Percentiles rank a stretch among this genome's conserved stretches.
Evolutionary conservation across 2,329 filamentous ascomycete species (phyloP).

Genomic region (Sphaerulina vaccinii): DNA sequence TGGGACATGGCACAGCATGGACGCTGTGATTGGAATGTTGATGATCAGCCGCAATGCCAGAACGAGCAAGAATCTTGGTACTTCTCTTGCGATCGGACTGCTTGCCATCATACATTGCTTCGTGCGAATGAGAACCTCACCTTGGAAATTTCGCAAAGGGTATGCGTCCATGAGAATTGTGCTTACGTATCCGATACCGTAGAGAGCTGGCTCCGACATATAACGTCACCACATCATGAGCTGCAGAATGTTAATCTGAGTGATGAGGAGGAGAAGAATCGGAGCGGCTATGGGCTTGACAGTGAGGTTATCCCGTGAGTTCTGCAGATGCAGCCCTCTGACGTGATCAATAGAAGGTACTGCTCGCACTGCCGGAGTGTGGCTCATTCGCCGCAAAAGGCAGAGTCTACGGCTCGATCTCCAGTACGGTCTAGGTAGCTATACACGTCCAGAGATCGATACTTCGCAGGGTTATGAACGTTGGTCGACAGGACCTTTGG

Average conservation of each 20-base stretch:
- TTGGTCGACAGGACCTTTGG: no score
- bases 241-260: background rate
- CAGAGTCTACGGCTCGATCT: no score
- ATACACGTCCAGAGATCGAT: no score
- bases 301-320: constrained; percentile 6
- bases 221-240: constrained; percentile 14
- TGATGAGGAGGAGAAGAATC: background rate
- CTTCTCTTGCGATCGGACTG: constrained; percentile 12
- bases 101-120: constrained; percentile 18
- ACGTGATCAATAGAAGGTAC: constrained; percentile 2
- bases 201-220: constrained; percentile 19
- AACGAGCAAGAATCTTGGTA: constrained; percentile 5
- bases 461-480: no score
- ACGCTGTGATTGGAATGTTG: constrained; percentile 14
- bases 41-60: background rate
- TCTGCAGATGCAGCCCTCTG: background rate
- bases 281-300: background rate
- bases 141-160: constrained; percentile 12
- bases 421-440: background rate
- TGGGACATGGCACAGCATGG: constrained; percentile 14
- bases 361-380: background rate
- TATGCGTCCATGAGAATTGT: constrained; percentile 22
- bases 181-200: constrained; percentile 19
- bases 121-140: constrained; percentile 17
- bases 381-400: background rate